Conservation (phyloP, 192 early-diverging fungal genomes). For the Geranomyces michiganensis region DNA sequence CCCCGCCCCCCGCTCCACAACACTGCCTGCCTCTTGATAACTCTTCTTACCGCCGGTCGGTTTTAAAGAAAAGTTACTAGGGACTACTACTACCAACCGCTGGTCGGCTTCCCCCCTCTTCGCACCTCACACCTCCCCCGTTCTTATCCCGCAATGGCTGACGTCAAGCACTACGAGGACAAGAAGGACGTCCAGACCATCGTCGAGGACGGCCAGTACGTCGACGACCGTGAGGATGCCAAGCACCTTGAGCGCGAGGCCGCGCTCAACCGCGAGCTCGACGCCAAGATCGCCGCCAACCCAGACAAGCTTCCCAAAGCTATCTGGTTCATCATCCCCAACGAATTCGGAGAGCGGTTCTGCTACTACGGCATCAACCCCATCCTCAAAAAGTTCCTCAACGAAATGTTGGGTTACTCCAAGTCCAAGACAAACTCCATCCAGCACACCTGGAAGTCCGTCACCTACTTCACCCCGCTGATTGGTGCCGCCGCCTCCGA, state of each 20-base stretch:
- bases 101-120: too few relatives aligned
- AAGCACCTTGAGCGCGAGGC: constrained; percentile 39
- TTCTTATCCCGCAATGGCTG: constrained; percentile 5
- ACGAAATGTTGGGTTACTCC: constrained; percentile 33
- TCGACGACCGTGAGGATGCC: neutral
- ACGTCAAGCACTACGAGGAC: neutral
- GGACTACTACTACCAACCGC: too few relatives aligned
- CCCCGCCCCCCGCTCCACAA: neutral
- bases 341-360: constrained; percentile 59
- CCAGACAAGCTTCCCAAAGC: constrained; percentile 47
- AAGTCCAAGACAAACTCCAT: constrained; percentile 40
- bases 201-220: constrained; percentile 11
- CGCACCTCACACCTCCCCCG: too few relatives aligned
- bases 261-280: constrained; percentile 54
- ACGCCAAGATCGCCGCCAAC: constrained; percentile 53
- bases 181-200: constrained; percentile 16
- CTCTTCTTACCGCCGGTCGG: too few relatives aligned
- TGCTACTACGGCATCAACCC: constrained; percentile 64
- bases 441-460: constrained; percentile 48
- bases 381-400: constrained; percentile 50
- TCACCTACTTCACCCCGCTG: constrained; percentile 64
- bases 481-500: constrained; percentile 63
- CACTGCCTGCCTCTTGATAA: too few relatives aligned
- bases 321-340: constrained; percentile 53
- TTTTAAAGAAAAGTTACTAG: too few relatives aligned